These are phyloP conservation scores for Ascocoryne sarcoides DNA, from an alignment of 2,329 filamentous ascomycete species.

Conservation along the genomic window DNA sequence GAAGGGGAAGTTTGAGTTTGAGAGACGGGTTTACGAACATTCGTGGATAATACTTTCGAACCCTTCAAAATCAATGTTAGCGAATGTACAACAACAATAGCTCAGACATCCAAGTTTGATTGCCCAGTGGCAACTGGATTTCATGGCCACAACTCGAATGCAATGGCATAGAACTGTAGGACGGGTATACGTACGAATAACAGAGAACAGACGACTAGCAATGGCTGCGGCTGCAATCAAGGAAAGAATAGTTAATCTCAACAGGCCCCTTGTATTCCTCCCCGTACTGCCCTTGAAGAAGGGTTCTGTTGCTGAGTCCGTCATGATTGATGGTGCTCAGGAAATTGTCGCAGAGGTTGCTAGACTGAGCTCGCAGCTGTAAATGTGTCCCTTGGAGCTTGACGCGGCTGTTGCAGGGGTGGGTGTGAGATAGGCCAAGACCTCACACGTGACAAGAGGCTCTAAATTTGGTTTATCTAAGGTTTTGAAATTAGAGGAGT, in stretches of 20 bases:
- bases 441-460: not conserved
- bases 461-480: no score
- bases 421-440: not conserved
- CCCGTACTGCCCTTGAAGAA: constrained; percentile 71
- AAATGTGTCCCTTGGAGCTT: constrained; percentile 18
- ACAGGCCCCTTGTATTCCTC: constrained; percentile 72
- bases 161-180: constrained; percentile 1
- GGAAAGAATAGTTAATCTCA: constrained; percentile 82
- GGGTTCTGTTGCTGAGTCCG: constrained; percentile 30
- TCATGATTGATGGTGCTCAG: constrained; percentile 29
- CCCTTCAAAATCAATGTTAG: constrained; percentile 41
- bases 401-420: constrained; percentile 20
- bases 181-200: constrained; percentile 61
- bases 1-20: constrained; percentile 8
- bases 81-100: constrained; percentile 6
- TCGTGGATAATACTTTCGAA: constrained; percentile 99
- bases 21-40: constrained; percentile 55
- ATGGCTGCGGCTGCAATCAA: constrained; percentile 89
- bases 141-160: no score
- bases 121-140: not conserved
- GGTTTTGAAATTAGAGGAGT: no score
- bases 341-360: constrained; percentile 19
- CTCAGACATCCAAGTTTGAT: not conserved
- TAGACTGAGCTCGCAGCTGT: constrained; percentile 21
- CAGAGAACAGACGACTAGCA: constrained; percentile 91